These are phyloP conservation scores for Chlorencoelia australis DNA, from an alignment of 2,329 filamentous ascomycete genomes.

Conservation along the genomic window DNA sequence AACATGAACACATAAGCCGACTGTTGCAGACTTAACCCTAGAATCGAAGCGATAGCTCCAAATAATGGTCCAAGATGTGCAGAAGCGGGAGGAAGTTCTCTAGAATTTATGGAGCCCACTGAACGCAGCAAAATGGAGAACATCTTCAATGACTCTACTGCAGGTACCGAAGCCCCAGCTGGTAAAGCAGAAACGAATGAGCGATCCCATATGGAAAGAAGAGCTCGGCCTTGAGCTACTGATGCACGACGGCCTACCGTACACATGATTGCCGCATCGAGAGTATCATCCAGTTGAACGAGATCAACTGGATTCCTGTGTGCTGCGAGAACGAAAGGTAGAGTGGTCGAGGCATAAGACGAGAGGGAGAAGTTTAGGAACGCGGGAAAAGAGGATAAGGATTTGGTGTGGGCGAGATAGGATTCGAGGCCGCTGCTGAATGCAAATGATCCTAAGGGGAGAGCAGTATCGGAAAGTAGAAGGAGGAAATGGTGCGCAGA, in stretches of 20 bases:
- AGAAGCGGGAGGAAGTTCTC: slow-evolving; percentile 34
- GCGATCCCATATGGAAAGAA: slow-evolving; percentile 68
- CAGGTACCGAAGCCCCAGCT: slow-evolving; percentile 16
- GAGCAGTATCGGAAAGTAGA: slow-evolving; percentile 69
- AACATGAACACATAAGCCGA: slow-evolving; percentile 68
- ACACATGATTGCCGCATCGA: slow-evolving; percentile 68
- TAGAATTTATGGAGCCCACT: slow-evolving; percentile 12
- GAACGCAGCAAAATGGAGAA: slow-evolving; percentile 20
- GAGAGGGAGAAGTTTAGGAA: slow-evolving; percentile 64
- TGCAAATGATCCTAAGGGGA: slow-evolving; percentile 78
- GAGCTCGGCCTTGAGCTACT: slow-evolving; percentile 63
- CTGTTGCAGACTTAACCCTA: slow-evolving; percentile 50
- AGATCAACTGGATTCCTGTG: slow-evolving; percentile 45
- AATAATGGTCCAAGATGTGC: slow-evolving; percentile 64
- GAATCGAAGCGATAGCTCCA: slow-evolving; percentile 53
- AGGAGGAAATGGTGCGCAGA: slow-evolving; percentile 53
- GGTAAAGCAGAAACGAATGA: slow-evolving; percentile 42
- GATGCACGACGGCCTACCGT: slow-evolving; percentile 70
- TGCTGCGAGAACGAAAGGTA: slow-evolving; percentile 65
- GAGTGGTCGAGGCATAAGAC: slow-evolving; percentile 59
- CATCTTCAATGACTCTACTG: slow-evolving; percentile 16
- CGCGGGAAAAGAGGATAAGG: slow-evolving; percentile 43
- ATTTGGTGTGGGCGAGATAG: slow-evolving; percentile 59
- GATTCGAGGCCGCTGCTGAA: slow-evolving; percentile 78
- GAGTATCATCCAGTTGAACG: slow-evolving; percentile 56